Base-by-base conservation (phyloP, 495 filamentous ascomycete species). In the Aspergillus wentii region DNA sequence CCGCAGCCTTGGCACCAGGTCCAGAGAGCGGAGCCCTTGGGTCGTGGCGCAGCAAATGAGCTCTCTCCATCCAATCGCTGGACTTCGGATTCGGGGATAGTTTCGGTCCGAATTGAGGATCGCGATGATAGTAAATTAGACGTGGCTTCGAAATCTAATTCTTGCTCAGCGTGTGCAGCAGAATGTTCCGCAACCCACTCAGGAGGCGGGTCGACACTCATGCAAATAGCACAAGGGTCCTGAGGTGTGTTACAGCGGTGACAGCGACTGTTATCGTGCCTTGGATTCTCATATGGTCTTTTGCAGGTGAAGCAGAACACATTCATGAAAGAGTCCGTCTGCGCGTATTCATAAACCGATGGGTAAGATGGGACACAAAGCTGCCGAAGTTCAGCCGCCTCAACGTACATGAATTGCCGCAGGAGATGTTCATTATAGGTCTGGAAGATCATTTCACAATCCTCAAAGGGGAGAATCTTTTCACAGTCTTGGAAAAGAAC, bases 1-100 rank as follows among this genome's bases (percentile, higher is more conserved):
- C 78, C 79, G 41, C 85, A 90, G 27, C 78, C 75, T 38, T 83
- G 78, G 44, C 85, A 90, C 67, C 76, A 82, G 50, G 71, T 77
- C 83, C 83, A 88, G 8, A 76, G 51, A 14, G 52, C 49, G 17
- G 62, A 51, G 23, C 56, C 64, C 34, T 57, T 57, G 17, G 60
- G 52, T 5, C 61, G 52, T 9, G 47, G 43, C 10, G 48, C 35
- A 11, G 46, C 37, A 35, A 45, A 60, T 10, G 44, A 16, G 1
- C 53, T 36, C 8, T 35, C n/a, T 10, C 38, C 40, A 5, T 40
- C 38, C 11, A 52, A 32, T 25, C 33, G 40, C 14, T 50, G 44
- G 16, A 53, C 13, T 33, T 63, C 59, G 7, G 47, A 53, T 7
- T 33, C 27, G 15, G 61, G 42, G 6, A 61, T 49, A 1, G 48